A percentile compares a stretch with the other conserved stretches of the same genome.
phyloP scores from a whole-genome alignment of 2,329 filamentous ascomycete genomes.

The Nemania sp. region DNA sequence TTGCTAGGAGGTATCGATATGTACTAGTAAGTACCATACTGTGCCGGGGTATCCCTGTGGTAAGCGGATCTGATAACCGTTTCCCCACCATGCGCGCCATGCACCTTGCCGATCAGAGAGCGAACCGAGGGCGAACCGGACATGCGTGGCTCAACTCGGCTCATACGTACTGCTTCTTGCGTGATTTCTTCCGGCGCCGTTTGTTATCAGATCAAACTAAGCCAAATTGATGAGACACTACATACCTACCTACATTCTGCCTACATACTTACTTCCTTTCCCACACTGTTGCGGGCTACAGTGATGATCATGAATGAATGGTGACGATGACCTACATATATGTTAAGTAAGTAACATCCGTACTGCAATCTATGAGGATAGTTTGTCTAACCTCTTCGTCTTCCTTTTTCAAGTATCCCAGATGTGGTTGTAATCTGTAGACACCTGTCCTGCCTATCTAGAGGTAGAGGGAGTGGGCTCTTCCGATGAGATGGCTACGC shows the following conservation, averaged over 20 bases:
- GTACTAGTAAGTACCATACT: constrained; percentile 19
- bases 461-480: too few relatives aligned
- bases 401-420: too few relatives aligned
- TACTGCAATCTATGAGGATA: too few relatives aligned
- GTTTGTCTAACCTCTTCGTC: too few relatives aligned
- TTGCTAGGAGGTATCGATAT: constrained; percentile 3
- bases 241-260: too few relatives aligned
- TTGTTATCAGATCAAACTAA: constrained; percentile 35
- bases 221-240: not conserved
- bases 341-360: too few relatives aligned
- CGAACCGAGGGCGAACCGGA: constrained; percentile 1
- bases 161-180: constrained; percentile 20
- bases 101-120: constrained; percentile 17
- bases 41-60: constrained; percentile 36
- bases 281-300: too few relatives aligned
- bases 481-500: not conserved
- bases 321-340: not conserved
- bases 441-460: too few relatives aligned
- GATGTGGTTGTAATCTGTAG: too few relatives aligned
- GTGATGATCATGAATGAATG: too few relatives aligned
- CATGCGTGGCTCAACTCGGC: not conserved
- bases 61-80: constrained; percentile 49
- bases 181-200: constrained; percentile 24
- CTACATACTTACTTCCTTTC: too few relatives aligned
- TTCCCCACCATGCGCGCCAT: constrained; percentile 40